A percentile compares a stretch with the other conserved stretches of the same genome.
Evolutionary conservation across 768 basidiomycete genomes (phyloP).

Genomic region (Suillus lakei): DNA sequence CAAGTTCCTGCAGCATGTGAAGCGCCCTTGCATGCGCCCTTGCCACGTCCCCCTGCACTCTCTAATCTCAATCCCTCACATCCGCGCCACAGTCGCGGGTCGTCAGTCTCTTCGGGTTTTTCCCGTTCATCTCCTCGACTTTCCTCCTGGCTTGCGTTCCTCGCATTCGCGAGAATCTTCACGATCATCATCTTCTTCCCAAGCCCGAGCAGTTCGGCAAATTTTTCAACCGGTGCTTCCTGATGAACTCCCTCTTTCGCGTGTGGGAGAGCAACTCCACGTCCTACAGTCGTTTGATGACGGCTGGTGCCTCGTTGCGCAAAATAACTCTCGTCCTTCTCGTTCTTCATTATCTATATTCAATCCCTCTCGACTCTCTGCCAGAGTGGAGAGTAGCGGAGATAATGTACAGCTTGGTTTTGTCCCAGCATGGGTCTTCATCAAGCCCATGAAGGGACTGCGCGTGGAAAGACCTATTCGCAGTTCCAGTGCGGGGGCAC

Average conservation of each 20-base stretch:
- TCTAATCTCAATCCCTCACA: slow-evolving; percentile 25
- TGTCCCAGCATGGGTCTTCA: slow-evolving; percentile 80
- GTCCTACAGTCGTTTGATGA: slow-evolving; percentile 75
- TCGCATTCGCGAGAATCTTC: slow-evolving; percentile 17
- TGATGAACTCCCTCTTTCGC: slow-evolving; percentile 66
- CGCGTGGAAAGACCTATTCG: slow-evolving; percentile 68
- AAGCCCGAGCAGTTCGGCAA: slow-evolving; percentile 62
- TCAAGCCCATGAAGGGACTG: slow-evolving; percentile 63
- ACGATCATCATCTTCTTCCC: slow-evolving; percentile 34
- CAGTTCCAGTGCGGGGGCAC: slow-evolving; percentile 51
- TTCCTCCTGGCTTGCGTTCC: slow-evolving; percentile 12
- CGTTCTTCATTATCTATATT: slow-evolving; percentile 50
- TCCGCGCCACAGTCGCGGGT: slow-evolving; percentile 37
- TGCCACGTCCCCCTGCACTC: slow-evolving; percentile 19
- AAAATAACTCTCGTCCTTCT: slow-evolving; percentile 49
- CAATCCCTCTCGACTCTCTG: slow-evolving; percentile 30
- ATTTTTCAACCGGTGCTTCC: slow-evolving; percentile 71
- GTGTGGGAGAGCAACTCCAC: slow-evolving; percentile 61
- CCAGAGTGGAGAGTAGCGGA: slow-evolving; percentile 20
- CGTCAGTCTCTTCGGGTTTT: slow-evolving; percentile 41
- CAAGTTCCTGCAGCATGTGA: slow-evolving; percentile 27
- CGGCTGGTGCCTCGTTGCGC: slow-evolving; percentile 78
- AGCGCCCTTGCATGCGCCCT: slow-evolving; percentile 14
- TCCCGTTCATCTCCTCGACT: slow-evolving; percentile 37
- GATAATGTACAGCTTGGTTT: slow-evolving; percentile 68